Conservation (phyloP, 2,329 filamentous ascomycete species). For the Pseudogymnoascus sp. region DNA sequence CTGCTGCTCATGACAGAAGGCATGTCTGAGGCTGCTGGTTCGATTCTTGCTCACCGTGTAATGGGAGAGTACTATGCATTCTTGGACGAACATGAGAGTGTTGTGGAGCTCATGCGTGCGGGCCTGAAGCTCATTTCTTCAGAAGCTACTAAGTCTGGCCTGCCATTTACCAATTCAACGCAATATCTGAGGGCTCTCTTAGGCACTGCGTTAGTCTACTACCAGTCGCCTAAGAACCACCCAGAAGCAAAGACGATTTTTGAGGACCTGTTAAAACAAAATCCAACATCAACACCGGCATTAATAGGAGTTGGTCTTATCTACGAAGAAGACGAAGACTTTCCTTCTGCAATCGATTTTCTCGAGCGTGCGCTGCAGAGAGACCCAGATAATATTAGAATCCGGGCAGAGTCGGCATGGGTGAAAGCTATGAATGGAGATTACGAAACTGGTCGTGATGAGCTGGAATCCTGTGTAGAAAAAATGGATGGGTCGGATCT, state of each 20-base stretch:
- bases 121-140: constrained; percentile 55
- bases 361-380: constrained; percentile 67
- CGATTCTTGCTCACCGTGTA: constrained; percentile 74
- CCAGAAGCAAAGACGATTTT: constrained; percentile 82
- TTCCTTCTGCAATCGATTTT: constrained; percentile 72
- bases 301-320: constrained; percentile 87
- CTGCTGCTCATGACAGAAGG: constrained; percentile 74
- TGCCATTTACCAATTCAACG: constrained; percentile 60
- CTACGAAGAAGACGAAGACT: constrained; percentile 88
- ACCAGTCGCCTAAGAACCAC: constrained; percentile 85
- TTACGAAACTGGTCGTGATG: constrained; percentile 57
- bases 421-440: constrained; percentile 79
- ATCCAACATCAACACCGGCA: constrained; percentile 69
- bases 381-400: constrained; percentile 66
- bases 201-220: constrained; percentile 81
- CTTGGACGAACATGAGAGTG: constrained; percentile 77
- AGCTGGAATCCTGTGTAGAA: constrained; percentile 63
- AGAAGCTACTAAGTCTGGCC: constrained; percentile 59
- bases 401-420: constrained; percentile 86
- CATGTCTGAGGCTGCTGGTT: constrained; percentile 55
- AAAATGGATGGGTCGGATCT: constrained; percentile 55
- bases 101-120: constrained; percentile 71
- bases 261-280: constrained; percentile 68
- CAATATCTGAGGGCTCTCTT: constrained; percentile 72
- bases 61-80: constrained; percentile 77